Percentiles rank a stretch among this genome's conserved stretches.
These are phyloP conservation scores for Periconia sp. DNA, from an alignment of 2,329 filamentous ascomycete species.

Conservation along the genomic window DNA sequence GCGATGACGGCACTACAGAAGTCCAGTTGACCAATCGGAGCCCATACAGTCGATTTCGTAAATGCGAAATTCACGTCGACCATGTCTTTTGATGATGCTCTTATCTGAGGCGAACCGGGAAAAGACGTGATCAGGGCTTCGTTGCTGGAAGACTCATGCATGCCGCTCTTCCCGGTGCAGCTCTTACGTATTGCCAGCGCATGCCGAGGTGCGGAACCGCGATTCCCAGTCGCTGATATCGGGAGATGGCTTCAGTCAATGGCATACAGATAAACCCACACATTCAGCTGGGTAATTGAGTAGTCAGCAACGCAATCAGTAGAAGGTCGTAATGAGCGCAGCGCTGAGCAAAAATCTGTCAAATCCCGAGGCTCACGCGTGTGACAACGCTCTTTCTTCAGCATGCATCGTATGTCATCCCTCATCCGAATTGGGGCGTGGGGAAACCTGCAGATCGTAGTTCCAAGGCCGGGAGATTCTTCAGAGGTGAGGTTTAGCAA, in stretches of 20 bases:
- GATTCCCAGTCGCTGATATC: conserved; percentile 20
- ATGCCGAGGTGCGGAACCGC: conserved; percentile 16
- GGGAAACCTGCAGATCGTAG: conserved; percentile 13
- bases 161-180: conserved; percentile 25
- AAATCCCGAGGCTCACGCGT: not conserved
- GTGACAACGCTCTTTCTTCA: conserved; percentile 10
- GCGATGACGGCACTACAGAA: conserved; percentile 24
- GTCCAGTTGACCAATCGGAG: conserved; percentile 29
- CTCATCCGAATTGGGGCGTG: conserved; percentile 14
- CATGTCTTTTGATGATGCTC: conserved; percentile 17
- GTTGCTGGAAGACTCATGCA: conserved; percentile 22
- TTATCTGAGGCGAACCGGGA: conserved; percentile 33
- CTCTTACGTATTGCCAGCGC: conserved; percentile 29
- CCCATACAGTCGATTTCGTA: conserved; percentile 23
- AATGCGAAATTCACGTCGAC: conserved; percentile 22
- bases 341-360: conserved; percentile 5
- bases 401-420: conserved; percentile 11
- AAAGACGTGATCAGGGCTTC: conserved; percentile 10
- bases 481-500: conserved; percentile 10
- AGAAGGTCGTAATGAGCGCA: not conserved
- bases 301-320: not conserved
- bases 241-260: conserved; percentile 5
- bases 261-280: not conserved
- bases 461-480: not conserved
- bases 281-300: not conserved